Evolutionary conservation across 768 basidiomycete genomes (phyloP).

Genomic region (Paxillus ammoniavirescens): DNA sequence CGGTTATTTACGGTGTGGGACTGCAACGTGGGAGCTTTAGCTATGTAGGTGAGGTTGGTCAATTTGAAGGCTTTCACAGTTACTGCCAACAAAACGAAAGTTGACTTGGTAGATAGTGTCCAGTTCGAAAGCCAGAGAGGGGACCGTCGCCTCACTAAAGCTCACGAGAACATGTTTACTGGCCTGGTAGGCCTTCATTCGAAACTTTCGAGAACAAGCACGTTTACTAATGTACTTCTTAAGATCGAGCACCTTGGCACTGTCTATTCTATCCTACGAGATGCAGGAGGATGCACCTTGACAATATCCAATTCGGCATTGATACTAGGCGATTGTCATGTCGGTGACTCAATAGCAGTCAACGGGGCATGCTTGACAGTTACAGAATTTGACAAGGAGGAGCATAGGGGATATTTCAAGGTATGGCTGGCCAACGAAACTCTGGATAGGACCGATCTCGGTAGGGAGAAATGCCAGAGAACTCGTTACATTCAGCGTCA

Average conservation of each 20-base stretch:
- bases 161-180: conserved; percentile 59
- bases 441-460: conserved; percentile 84
- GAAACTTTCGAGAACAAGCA: background rate
- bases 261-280: conserved; percentile 60
- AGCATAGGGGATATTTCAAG: conserved; percentile 78
- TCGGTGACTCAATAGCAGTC: conserved; percentile 94
- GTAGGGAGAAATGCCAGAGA: conserved; percentile 37
- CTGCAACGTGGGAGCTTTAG: too few species aligned
- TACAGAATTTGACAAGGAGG: conserved; percentile 67
- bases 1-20: background rate
- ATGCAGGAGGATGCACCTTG: conserved; percentile 78
- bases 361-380: conserved; percentile 91
- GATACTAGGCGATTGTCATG: conserved; percentile 84
- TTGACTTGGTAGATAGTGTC: background rate
- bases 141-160: background rate
- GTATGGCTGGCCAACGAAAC: conserved; percentile 98
- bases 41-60: too few species aligned
- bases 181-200: conserved; percentile 56
- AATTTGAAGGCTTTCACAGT: background rate
- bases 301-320: conserved; percentile 67
- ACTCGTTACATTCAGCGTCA: background rate
- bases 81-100: background rate
- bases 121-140: background rate
- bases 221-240: conserved; percentile 13
- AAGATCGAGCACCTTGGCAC: conserved; percentile 90